These are phyloP conservation scores for Carex pumila DNA, from an alignment of 176 grass and related monocot genomes.

Conservation along the genomic window DNA sequence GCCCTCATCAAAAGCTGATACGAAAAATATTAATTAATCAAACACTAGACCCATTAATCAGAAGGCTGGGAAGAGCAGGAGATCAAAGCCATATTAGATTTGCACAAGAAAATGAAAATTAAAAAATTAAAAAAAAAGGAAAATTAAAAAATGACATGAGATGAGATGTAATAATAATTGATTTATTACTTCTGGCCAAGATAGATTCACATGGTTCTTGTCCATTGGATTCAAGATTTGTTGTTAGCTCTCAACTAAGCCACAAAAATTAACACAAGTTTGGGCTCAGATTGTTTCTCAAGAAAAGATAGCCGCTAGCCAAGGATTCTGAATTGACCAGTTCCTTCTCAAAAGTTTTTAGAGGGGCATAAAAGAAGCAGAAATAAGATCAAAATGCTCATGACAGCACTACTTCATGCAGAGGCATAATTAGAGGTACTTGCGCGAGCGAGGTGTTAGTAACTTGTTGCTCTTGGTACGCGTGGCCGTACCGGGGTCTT, in stretches of 20 bases:
- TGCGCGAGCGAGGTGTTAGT: slow-evolving; percentile 29
- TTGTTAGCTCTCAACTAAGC: slow-evolving; percentile 18
- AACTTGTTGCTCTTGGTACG: slow-evolving; percentile 28
- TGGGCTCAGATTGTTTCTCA: background rate
- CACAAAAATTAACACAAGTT: slow-evolving; percentile 5
- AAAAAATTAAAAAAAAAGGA: no score
- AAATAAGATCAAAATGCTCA: slow-evolving; percentile 27
- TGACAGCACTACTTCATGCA: slow-evolving; percentile 33
- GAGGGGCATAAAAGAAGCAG: slow-evolving; percentile 23
- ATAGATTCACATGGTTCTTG: slow-evolving; percentile 1
- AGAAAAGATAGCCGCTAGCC: background rate
- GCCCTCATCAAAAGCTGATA: background rate
- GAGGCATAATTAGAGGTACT: slow-evolving; percentile 27
- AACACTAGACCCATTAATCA: background rate
- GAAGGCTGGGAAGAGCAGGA: background rate
- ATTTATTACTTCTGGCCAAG: slow-evolving; percentile 11
- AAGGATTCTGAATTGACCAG: slow-evolving; percentile 30
- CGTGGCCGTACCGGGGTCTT: slow-evolving; percentile 84
- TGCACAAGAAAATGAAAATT: background rate
- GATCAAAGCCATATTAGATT: background rate
- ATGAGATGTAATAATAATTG: background rate
- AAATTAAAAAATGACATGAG: background rate
- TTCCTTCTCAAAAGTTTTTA: slow-evolving; percentile 24
- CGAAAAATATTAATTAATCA: background rate
- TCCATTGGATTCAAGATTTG: background rate